Percentiles rank a stretch among this genome's conserved stretches.
Evolutionary conservation across 257 asterid species (phyloP).

Genomic region (Petunia secreta): DNA sequence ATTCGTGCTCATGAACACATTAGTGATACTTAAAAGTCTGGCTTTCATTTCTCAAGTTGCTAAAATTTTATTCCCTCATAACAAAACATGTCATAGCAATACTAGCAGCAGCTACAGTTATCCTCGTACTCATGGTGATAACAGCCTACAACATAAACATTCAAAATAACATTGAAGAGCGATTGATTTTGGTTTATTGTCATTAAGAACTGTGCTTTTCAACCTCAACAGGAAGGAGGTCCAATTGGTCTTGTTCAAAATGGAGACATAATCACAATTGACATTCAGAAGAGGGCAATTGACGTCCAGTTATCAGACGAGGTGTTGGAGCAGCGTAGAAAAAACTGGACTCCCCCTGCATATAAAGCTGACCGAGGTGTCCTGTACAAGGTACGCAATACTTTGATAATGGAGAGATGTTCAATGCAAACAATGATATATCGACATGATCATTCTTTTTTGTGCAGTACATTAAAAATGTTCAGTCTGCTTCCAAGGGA

Average conservation of each 20-base stretch:
- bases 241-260: constrained; percentile 80
- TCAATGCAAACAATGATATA: not conserved
- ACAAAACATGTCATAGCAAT: not conserved
- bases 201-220: not conserved
- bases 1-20: not conserved
- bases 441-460: not conserved
- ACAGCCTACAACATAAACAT: not conserved
- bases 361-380: constrained; percentile 84
- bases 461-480: constrained; percentile 79
- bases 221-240: constrained; percentile 84
- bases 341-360: constrained; percentile 74
- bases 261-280: constrained; percentile 79
- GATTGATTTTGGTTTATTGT: not conserved
- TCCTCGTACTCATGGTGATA: not conserved
- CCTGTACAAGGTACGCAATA: constrained; percentile 70
- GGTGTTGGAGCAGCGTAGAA: constrained; percentile 71
- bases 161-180: not conserved
- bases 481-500: constrained; percentile 88
- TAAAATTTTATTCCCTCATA: not conserved
- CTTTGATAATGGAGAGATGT: not conserved
- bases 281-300: constrained; percentile 64
- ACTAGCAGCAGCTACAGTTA: not conserved
- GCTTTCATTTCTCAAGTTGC: not conserved
- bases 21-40: not conserved
- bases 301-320: constrained; percentile 69